A percentile compares a stretch with the other conserved stretches of the same genome.
These are phyloP conservation scores for Trypanosoma congolense DNA, from an alignment of 208 protist species.

Conservation along the genomic window DNA sequence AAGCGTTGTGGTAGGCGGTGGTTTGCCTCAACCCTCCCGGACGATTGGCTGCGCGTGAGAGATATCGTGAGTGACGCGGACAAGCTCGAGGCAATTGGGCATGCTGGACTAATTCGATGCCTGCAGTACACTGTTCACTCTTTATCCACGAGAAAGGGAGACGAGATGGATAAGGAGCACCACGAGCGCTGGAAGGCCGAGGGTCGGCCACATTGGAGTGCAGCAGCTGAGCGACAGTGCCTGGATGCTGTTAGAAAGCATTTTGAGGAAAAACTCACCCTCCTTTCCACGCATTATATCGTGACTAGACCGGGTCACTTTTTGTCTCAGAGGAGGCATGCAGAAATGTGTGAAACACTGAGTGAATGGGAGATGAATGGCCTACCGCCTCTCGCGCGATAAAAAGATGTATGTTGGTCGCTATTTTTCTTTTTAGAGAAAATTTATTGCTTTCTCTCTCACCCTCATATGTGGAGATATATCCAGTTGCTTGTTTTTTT, in stretches of 20 bases:
- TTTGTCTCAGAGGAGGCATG: slow-evolving; percentile 35
- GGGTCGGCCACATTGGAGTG: slow-evolving; percentile 2
- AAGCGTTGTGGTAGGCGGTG: slow-evolving; percentile 59
- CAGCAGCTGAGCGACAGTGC: slow-evolving; percentile 24
- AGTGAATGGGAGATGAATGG: slow-evolving; percentile 45
- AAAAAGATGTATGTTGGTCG: neutral
- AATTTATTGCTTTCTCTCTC: too few species aligned
- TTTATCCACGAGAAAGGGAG: neutral
- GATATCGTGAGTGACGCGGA: slow-evolving; percentile 81
- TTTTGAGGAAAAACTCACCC: slow-evolving; percentile 66
- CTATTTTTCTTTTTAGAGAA: too few species aligned
- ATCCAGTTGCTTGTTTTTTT: too few species aligned
- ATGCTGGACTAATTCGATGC: slow-evolving; percentile 63
- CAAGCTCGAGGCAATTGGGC: slow-evolving; percentile 81
- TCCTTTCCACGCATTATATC: slow-evolving; percentile 52
- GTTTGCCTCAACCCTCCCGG: slow-evolving; percentile 44
- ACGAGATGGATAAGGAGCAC: neutral
- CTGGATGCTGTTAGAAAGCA: slow-evolving; percentile 55
- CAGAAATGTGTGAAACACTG: slow-evolving; percentile 53
- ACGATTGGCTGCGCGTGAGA: slow-evolving; percentile 53
- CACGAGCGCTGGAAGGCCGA: neutral
- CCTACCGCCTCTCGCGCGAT: slow-evolving; percentile 33
- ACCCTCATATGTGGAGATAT: too few species aligned
- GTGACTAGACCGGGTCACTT: slow-evolving; percentile 57
- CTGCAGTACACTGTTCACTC: slow-evolving; percentile 44